Base-by-base conservation (phyloP, 2,329 filamentous ascomycete species). In the Penicillium hesseltinei region DNA sequence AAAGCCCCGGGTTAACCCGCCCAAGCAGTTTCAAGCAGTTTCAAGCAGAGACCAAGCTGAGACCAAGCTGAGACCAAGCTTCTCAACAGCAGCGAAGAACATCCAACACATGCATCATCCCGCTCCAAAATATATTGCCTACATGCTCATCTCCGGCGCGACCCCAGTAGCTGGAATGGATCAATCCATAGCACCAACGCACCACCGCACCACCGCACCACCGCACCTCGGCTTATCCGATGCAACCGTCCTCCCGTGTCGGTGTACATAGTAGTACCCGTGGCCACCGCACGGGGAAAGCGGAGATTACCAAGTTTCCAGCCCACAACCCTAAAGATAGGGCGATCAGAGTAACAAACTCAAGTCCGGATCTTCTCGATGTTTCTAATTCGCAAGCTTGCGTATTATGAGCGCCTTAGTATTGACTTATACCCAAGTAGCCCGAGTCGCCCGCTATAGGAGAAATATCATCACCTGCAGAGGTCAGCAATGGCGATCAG, bases 161-260 rank as follows among this genome's bases (percentile, higher is more conserved):
- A 42, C 19, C 38, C 35, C 9, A 29, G 31, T 36, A 50, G 21
- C 15, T 25, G 4, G 11, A 33, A 23, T 33, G 19, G 29, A 31
- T 51, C 27, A 25, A 55, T 54, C 51, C 35, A 50, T n/a, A 40
- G 13, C 11, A 54, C 17, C 38, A 49, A 3, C 43, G 33, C 40
- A 45, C 23, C 23, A 23, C 4, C 23, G 23, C 23, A 23, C 23
- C 23, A 23, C 23, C 23, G 23, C 23, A 23, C n/a, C 25, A 31
- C 5, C n/a, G 21, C 25, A 23, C 31, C 19, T 40, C 21, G 40
- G 29, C 31, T 29, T 17, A 44, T 43, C n/a, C 38, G 21, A 43
- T 44, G 49, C 49, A 42, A 52, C 39, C 4, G 21, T 36, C 31
- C 10, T 31, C 35, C 52, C 52, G 36, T 35, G 52, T 36, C 38